These are phyloP conservation scores for Cucumis hystrix DNA, from an alignment of 306 rosid species.

Conservation along the genomic window DNA sequence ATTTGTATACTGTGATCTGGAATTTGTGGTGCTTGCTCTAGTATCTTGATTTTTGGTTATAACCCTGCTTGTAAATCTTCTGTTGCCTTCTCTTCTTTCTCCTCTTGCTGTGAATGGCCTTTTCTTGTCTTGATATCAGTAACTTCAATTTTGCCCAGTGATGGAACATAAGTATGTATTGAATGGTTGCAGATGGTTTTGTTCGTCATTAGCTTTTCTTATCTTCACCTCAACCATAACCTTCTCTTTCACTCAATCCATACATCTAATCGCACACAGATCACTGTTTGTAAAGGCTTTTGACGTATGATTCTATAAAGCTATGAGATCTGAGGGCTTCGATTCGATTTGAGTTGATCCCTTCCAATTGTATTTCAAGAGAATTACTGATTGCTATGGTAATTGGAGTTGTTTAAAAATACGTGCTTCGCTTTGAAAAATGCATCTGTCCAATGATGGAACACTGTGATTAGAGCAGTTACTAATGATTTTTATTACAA, in stretches of 20 bases:
- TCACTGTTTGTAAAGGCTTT: not conserved
- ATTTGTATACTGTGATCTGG: too few relatives aligned
- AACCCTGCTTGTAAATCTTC: not conserved
- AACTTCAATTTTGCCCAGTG: not conserved
- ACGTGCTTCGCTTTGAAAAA: not conserved
- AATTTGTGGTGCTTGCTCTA: too few relatives aligned
- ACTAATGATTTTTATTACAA: too few relatives aligned
- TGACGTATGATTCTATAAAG: not conserved
- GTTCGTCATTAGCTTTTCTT: not conserved
- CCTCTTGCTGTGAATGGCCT: not conserved
- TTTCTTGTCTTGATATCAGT: not conserved
- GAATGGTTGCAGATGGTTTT: not conserved
- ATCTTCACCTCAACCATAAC: not conserved
- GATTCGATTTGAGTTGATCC: not conserved
- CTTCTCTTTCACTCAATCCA: not conserved
- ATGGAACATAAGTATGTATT: not conserved
- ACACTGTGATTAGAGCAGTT: not conserved
- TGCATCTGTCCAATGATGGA: not conserved
- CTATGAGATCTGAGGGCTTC: constrained; percentile 8
- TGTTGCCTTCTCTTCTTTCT: not conserved
- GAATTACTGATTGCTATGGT: not conserved
- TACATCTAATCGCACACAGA: not conserved
- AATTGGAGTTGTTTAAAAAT: not conserved
- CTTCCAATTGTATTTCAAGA: not conserved
- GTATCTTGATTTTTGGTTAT: too few relatives aligned